Evolutionary conservation across 1,139 yeast species (phyloP).

Genomic region (Hanseniaspora uvarum): DNA sequence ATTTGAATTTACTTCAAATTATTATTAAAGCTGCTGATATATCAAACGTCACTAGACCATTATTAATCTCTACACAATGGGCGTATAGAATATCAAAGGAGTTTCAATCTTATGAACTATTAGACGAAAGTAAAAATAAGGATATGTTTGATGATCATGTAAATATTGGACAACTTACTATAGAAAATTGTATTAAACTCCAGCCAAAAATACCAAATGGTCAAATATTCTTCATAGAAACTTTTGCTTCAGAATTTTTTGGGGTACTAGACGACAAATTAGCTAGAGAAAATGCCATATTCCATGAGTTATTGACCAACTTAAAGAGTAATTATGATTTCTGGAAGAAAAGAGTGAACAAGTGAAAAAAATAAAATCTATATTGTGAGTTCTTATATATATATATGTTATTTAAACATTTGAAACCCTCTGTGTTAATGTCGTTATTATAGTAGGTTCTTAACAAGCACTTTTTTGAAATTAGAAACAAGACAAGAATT

Average conservation of each 20-base stretch:
- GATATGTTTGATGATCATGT: not conserved
- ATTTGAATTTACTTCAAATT: constrained; percentile 27
- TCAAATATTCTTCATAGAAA: constrained; percentile 74
- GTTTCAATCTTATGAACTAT: constrained; percentile 49
- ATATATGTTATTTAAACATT: no score
- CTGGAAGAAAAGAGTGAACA: not conserved
- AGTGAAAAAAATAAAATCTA: no score
- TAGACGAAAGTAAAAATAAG: constrained; percentile 1
- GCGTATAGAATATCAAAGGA: constrained; percentile 68
- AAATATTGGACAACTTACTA: constrained; percentile 14
- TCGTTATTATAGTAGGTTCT: no score
- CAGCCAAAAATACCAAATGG: constrained; percentile 53
- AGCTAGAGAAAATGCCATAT: constrained; percentile 34
- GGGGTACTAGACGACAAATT: constrained; percentile 47
- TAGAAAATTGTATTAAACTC: constrained; percentile 33
- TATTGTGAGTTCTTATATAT: no score
- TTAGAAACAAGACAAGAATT: no score
- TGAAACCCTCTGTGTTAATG: no score
- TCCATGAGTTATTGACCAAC: not conserved
- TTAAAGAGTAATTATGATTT: constrained; percentile 1
- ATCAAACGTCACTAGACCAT: constrained; percentile 77
- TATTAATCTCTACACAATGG: constrained; percentile 74
- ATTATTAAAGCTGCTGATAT: constrained; percentile 90
- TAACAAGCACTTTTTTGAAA: no score
- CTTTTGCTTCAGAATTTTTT: constrained; percentile 73